Percentiles rank a stretch among this genome's conserved stretches.
Evolutionary conservation across 2,329 filamentous ascomycete genomes (phyloP).

Genomic region (Alternaria viburni): DNA sequence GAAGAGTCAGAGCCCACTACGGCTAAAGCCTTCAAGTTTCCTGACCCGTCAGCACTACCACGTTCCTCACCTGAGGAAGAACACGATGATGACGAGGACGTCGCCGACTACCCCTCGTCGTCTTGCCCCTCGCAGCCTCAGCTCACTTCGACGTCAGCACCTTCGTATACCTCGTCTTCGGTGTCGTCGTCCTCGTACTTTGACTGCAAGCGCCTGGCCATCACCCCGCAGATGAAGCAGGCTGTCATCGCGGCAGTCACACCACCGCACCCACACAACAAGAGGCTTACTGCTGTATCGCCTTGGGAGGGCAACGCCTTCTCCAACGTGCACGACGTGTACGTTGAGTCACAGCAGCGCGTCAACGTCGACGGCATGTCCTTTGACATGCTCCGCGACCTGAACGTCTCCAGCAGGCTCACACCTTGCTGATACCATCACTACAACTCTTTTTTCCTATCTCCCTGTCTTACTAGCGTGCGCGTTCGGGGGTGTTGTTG

Average conservation of each 20-base stretch:
- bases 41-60: conserved; percentile 19
- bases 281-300: conserved; percentile 38
- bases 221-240: conserved; percentile 32
- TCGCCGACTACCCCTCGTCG: conserved; percentile 15
- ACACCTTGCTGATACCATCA: conserved; percentile 32
- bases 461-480: conserved; percentile 23
- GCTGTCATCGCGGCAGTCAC: conserved; percentile 42
- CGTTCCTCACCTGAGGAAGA: conserved; percentile 15
- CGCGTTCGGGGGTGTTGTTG: conserved; percentile 3
- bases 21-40: conserved; percentile 30
- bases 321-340: conserved; percentile 39
- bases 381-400: conserved; percentile 44
- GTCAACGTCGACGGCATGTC: conserved; percentile 45
- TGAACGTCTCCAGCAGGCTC: conserved; percentile 27
- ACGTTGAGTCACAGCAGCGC: conserved; percentile 41
- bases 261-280: conserved; percentile 24
- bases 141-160: conserved; percentile 40
- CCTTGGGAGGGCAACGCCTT: conserved; percentile 41
- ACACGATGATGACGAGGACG: conserved; percentile 23
- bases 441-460: not conserved
- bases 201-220: conserved; percentile 36
- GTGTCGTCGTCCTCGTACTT: conserved; percentile 41
- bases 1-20: conserved; percentile 27
- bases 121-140: conserved; percentile 35
- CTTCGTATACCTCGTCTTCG: conserved; percentile 36